These are phyloP conservation scores for Zostera marina DNA, from an alignment of 116 monocot genomes.

Conservation along the genomic window DNA sequence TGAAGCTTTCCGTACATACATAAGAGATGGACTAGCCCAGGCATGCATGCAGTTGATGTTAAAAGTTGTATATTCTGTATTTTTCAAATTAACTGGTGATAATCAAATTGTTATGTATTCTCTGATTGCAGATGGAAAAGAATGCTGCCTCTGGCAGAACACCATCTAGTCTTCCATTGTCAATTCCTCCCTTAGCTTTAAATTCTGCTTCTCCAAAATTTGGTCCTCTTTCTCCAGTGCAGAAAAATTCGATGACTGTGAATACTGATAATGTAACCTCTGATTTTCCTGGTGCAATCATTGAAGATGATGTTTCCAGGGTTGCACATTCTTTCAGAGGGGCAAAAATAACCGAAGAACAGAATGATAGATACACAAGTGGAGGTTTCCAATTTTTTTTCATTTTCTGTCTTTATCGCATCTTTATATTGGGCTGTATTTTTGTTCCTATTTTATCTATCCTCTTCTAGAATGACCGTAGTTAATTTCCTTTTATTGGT, in stretches of 20 bases:
- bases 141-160: slow-evolving; percentile 83
- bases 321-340: slow-evolving; percentile 19
- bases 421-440: background rate
- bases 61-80: background rate
- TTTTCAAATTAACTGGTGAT: background rate
- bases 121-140: slow-evolving; percentile 73
- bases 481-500: background rate
- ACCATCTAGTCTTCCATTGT: slow-evolving; percentile 69
- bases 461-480: background rate
- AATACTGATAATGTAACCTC: slow-evolving; percentile 27
- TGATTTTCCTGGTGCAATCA: slow-evolving; percentile 20
- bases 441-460: background rate
- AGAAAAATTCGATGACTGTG: slow-evolving; percentile 34
- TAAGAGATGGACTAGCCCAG: slow-evolving; percentile 92
- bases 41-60: slow-evolving; percentile 12
- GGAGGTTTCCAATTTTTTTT: slow-evolving; percentile 23
- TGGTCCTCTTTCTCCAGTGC: slow-evolving; percentile 63
- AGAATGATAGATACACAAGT: slow-evolving; percentile 36
- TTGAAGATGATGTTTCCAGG: slow-evolving; percentile 27
- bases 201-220: slow-evolving; percentile 51
- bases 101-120: background rate
- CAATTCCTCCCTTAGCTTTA: slow-evolving; percentile 70
- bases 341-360: slow-evolving; percentile 10
- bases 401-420: background rate
- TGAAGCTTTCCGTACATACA: slow-evolving; percentile 95